A percentile compares a stretch with the other conserved stretches of the same genome.
Evolutionary conservation across 352 stramenopile genomes (phyloP).

Genomic region (Globisporangium sylvaticum): DNA sequence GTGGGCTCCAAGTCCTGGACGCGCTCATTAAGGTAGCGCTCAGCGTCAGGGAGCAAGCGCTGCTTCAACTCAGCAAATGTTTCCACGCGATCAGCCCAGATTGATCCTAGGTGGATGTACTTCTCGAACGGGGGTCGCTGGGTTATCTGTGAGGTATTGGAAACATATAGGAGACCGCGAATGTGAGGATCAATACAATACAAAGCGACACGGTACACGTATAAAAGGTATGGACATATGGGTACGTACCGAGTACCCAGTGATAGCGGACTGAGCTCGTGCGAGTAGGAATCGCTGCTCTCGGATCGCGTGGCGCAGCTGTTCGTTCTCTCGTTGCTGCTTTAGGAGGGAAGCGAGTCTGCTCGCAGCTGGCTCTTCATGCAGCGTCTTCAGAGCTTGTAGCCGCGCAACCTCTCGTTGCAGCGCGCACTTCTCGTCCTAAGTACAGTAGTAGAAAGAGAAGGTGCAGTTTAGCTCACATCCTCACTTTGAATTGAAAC

Average conservation of each 20-base stretch:
- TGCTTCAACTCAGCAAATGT: background rate
- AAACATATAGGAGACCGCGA: too few species aligned
- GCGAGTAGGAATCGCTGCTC: background rate
- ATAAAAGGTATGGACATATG: too few species aligned
- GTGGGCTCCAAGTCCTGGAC: constrained; percentile 19
- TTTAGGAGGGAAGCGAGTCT: too few species aligned
- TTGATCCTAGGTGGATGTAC: constrained; percentile 7
- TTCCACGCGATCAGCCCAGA: background rate
- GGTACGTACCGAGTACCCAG: background rate
- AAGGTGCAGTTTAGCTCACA: too few species aligned
- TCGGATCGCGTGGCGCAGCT: background rate
- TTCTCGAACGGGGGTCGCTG: background rate
- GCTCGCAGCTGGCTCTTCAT: too few species aligned
- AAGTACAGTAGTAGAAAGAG: too few species aligned
- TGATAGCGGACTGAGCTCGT: background rate
- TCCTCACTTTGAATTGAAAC: too few species aligned
- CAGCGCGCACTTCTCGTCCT: too few species aligned
- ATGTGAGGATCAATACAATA: too few species aligned
- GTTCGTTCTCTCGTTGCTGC: background rate
- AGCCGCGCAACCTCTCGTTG: background rate
- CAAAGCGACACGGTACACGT: too few species aligned
- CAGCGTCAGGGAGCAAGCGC: background rate
- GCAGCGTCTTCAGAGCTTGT: background rate
- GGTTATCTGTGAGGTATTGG: background rate
- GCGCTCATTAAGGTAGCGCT: constrained; percentile 23